Evolutionary conservation across 352 stramenopile species (phyloP).

Genomic region (Saprolegnia diclina): DNA sequence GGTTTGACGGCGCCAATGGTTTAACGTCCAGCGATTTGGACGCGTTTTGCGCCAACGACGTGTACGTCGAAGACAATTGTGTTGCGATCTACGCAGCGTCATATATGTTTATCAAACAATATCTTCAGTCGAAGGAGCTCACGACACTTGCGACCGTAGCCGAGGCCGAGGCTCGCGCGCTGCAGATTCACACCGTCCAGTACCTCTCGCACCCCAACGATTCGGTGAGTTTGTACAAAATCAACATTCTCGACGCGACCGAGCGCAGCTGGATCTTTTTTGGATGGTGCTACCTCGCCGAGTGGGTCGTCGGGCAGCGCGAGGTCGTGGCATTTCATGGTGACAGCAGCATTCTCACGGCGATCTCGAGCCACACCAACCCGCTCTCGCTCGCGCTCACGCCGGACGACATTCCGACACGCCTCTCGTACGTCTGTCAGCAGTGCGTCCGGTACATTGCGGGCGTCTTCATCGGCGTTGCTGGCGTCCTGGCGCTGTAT

Average conservation of each 20-base stretch:
- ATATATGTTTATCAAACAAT: not conserved
- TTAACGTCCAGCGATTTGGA: not conserved
- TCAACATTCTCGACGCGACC: not conserved
- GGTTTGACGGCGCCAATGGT: not conserved
- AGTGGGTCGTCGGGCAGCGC: slow-evolving; percentile 11
- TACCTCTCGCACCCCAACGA: not conserved
- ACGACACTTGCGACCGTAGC: not conserved
- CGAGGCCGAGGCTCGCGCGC: not conserved
- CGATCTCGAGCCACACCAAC: not conserved
- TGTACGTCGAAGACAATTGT: not conserved
- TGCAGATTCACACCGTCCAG: not conserved
- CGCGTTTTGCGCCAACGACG: too few relatives aligned
- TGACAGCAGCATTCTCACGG: slow-evolving; percentile 6
- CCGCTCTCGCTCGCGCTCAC: not conserved
- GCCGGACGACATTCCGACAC: not conserved
- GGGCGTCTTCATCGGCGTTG: not conserved
- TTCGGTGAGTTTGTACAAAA: not conserved
- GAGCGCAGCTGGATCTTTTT: not conserved
- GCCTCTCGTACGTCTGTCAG: not conserved
- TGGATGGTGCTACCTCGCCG: slow-evolving; percentile 17
- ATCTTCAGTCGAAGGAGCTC: not conserved
- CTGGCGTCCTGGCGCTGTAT: not conserved
- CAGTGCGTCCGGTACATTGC: not conserved
- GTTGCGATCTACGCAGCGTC: not conserved
- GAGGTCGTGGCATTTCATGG: slow-evolving; percentile 22